Percentiles rank a stretch among this genome's conserved stretches.
Evolutionary conservation across 2,329 filamentous ascomycete species (phyloP).

Genomic region (Beauveria brongniartii): DNA sequence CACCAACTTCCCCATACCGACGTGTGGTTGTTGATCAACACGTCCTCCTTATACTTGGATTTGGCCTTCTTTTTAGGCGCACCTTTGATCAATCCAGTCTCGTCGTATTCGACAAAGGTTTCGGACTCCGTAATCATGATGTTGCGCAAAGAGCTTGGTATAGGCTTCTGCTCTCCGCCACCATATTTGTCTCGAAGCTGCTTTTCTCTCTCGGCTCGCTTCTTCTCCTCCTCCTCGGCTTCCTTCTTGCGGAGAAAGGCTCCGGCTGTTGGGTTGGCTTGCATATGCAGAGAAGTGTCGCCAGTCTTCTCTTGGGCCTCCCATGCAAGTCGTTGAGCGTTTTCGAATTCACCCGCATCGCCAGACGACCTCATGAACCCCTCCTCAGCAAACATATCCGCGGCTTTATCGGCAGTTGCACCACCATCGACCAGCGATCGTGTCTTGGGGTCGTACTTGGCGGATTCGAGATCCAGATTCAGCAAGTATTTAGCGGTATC

Average conservation of each 20-base stretch:
- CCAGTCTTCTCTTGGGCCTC: constrained; percentile 81
- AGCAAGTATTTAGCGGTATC: constrained; percentile 96
- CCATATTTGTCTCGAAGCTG: constrained; percentile 78
- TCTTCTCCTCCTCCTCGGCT: constrained; percentile 60
- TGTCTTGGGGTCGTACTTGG: constrained; percentile 96
- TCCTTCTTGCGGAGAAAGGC: constrained; percentile 78
- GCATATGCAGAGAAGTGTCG: constrained; percentile 75
- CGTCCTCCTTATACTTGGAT: constrained; percentile 87
- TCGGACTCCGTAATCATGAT: constrained; percentile 73
- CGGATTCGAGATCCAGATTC: constrained; percentile 91
- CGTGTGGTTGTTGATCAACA: constrained; percentile 83
- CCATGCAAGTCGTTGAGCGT: constrained; percentile 86
- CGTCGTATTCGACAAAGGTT: constrained; percentile 88
- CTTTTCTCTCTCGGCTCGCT: constrained; percentile 59
- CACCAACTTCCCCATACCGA: constrained; percentile 97
- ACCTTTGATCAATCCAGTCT: constrained; percentile 84
- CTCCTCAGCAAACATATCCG: constrained; percentile 81
- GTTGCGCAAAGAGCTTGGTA: constrained; percentile 55
- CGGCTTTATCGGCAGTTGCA: constrained; percentile 69
- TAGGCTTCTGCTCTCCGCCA: constrained; percentile 46
- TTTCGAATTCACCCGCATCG: constrained; percentile 88
- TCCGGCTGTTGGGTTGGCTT: constrained; percentile 93
- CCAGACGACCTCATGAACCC: constrained; percentile 84
- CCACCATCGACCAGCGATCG: constrained; percentile 82
- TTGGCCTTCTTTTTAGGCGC: constrained; percentile 65